Conservation (phyloP, 495 filamentous ascomycete genomes). For the Xylaria cubensis region DNA sequence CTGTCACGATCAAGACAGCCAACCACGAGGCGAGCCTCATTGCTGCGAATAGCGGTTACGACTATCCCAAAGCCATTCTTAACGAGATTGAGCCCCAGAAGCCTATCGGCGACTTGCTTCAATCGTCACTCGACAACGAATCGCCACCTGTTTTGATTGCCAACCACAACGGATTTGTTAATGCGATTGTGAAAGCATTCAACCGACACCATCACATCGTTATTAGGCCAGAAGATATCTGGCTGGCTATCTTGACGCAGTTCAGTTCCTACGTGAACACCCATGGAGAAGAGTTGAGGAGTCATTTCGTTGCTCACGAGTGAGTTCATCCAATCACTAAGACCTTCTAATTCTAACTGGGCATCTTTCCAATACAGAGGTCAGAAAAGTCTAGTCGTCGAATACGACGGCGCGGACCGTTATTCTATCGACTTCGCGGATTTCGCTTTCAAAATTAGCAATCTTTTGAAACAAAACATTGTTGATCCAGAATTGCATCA, state of each 20-base stretch:
- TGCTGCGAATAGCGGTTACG: neutral
- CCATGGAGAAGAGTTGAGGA: conserved; percentile 46
- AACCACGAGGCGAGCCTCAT: neutral
- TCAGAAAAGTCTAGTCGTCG: neutral
- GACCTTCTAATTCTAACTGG: neutral
- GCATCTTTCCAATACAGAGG: neutral
- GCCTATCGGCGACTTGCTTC: neutral
- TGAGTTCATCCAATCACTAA: neutral
- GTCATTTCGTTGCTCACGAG: conserved; percentile 45
- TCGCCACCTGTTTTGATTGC: neutral
- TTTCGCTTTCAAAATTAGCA: neutral
- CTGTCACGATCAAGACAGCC: neutral
- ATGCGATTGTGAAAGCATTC: neutral
- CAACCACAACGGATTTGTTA: neutral
- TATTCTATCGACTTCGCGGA: conserved; percentile 4
- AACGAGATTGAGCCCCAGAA: neutral
- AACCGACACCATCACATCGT: conserved; percentile 42
- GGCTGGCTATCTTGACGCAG: conserved; percentile 47
- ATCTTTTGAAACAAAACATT: conserved; percentile 19
- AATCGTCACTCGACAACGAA: conserved; percentile 1
- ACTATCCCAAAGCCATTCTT: neutral
- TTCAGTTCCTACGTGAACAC: conserved; percentile 43
- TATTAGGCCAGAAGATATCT: conserved; percentile 51
- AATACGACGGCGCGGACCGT: neutral
- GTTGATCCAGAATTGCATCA: conserved; percentile 16